Base-by-base conservation (phyloP, 1,284 basidiomycete genomes). In the Irpex rosettiformis region DNA sequence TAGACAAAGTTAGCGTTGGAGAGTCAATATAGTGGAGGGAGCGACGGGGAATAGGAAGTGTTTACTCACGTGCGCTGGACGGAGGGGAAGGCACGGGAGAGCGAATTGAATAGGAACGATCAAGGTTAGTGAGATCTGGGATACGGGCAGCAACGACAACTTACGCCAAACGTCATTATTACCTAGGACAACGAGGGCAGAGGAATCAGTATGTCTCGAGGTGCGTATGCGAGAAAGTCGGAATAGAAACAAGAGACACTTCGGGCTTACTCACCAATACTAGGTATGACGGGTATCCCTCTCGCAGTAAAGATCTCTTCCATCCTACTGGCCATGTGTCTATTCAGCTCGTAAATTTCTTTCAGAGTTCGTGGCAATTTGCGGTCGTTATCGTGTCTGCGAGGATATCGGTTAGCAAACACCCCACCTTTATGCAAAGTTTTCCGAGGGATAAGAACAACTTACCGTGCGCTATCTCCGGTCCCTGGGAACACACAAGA, bases 151-250 rank as follows among this genome's bases (percentile, higher is more conserved):
- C 21, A 48, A 48, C 16, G 11, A 21, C 28, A 25, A 81, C 88
- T 78, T 73, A 90, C 87, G 92, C 85, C 88, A 93, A 58, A 94
- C 83, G 75, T 94, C 92, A 71, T 94, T 94, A 73, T 94, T 94
- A 22, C 90, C 87, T 89, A 61, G 18, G 21, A 56, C 22, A 18
- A 40, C 33, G 33, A 54, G 28, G 51, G 61, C 60, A 27, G 45
- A 55, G 37, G 57, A 43, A 54, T 8, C 27, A 18, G 48, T 49
- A 22, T 24, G 37, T 27, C 21, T 48, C 33, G 55, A 53, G 52
- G 53, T 52, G 30, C 58, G 55, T 42, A 42, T 52, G 56, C 54
- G 49, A 45, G 58, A 37, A 52, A 52, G 52, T 55, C 60, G 30
- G 45, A 21, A 21, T 70, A 79, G 65, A 47, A 25, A n/a, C 33